A percentile compares a stretch with the other conserved stretches of the same genome.
Conservation (phyloP, 371 early-diverging fungal species). For the Rhizopus arrhizus region DNA sequence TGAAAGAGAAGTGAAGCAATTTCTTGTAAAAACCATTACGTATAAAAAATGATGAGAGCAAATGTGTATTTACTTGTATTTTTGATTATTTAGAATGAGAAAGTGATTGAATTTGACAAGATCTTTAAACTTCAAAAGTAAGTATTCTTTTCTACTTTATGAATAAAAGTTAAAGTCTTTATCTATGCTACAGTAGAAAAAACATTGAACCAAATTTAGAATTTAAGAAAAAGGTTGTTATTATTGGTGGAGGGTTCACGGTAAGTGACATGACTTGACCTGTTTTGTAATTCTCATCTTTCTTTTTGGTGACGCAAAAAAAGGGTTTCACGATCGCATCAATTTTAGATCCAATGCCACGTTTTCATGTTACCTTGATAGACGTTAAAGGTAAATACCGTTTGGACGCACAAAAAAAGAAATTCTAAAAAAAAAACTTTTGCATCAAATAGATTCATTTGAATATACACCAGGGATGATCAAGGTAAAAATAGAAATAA, state of each 20-base stretch:
- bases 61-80: not conserved
- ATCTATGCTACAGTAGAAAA: not conserved
- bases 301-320: no score
- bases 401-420: not conserved
- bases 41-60: not conserved
- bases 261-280: conserved; percentile 8
- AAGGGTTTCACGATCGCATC: conserved; percentile 53
- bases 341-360: conserved; percentile 48
- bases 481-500: conserved; percentile 23
- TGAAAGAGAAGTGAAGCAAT: conserved; percentile 28
- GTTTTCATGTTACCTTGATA: conserved; percentile 49
- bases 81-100: conserved; percentile 19
- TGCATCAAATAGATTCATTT: conserved; percentile 32
- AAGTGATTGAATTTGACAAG: conserved; percentile 27
- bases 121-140: conserved; percentile 10
- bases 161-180: not conserved
- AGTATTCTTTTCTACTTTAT: not conserved
- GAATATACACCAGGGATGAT: conserved; percentile 54
- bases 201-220: not conserved
- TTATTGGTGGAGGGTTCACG: conserved; percentile 36
- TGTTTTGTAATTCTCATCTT: no score
- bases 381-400: conserved; percentile 44
- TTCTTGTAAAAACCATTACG: conserved; percentile 19
- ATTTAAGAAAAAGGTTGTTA: conserved; percentile 28
- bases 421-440: not conserved